A percentile compares a stretch with the other conserved stretches of the same genome.
Conservation (phyloP, 1,139 yeast species). For the Candida albicans region DNA sequence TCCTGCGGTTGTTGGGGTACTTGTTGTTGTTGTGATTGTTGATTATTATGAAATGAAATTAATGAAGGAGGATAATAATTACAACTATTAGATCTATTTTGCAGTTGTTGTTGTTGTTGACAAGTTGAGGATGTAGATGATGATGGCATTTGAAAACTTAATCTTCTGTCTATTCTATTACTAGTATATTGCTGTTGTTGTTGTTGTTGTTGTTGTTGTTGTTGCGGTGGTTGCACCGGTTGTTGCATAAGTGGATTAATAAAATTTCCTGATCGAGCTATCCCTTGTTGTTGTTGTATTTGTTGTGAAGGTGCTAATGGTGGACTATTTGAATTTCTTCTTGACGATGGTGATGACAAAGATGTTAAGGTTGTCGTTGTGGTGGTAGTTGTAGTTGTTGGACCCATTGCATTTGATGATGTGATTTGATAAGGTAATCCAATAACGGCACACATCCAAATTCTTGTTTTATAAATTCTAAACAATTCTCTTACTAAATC, state of each 20-base stretch:
- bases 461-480: slow-evolving; percentile 90
- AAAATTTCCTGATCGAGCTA: slow-evolving; percentile 3
- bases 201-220: slow-evolving; percentile 9
- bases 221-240: slow-evolving; percentile 6
- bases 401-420: too few relatives aligned
- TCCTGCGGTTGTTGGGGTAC: slow-evolving; percentile 3
- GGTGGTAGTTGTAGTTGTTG: background rate
- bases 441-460: slow-evolving; percentile 92
- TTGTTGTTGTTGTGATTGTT: slow-evolving; percentile 3
- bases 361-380: background rate
- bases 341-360: slow-evolving; percentile 5
- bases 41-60: slow-evolving; percentile 8
- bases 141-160: slow-evolving; percentile 13
- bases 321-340: slow-evolving; percentile 14
- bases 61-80: background rate
- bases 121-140: slow-evolving; percentile 2
- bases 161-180: slow-evolving; percentile 11
- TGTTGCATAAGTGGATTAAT: slow-evolving; percentile 11
- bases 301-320: background rate
- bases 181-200: slow-evolving; percentile 6
- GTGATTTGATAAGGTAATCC: slow-evolving; percentile 28
- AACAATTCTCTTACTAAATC: slow-evolving; percentile 90
- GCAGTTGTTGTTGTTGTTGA: slow-evolving; percentile 7
- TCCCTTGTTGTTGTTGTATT: background rate
- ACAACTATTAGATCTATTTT: slow-evolving; percentile 1